Base-by-base conservation (phyloP, 2,329 filamentous ascomycete genomes). In the Trichoderma pleuroti region DNA sequence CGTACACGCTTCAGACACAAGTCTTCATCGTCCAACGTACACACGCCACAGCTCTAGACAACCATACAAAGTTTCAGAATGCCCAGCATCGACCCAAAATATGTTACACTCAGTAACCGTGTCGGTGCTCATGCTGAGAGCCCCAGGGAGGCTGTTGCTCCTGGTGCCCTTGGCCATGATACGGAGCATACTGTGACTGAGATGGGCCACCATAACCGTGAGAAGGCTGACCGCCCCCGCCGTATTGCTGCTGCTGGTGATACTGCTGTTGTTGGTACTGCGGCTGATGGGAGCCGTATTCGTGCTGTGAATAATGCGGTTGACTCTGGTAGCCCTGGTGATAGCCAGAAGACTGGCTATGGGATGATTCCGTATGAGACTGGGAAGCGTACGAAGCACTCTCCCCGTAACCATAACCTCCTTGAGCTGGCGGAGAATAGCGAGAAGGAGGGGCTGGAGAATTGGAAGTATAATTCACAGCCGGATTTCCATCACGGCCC, bases 401-500 rank as follows among this genome's bases (percentile, higher is more conserved):
- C 54, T 82, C 74, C 30, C 81, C 79, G 71, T 85, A 84, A n/a
- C 82, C 82, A 72, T 82, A 86, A 0, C 79, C 74, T 16, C 78
- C 75, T 3, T 68, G 65, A n/a, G 78, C 72, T 5, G 73, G 77
- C 32, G 73, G 79, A 57, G 74, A 76, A 67, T 77, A 73, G 76
- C 70, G 76, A 74, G 73, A 74, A 74, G 76, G 76, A 1, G 80
- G 80, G 2, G 80, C 81, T 56, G 84, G 81, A 2, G 82, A 81
- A 65, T 75, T 76, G 4, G 83, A 83, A 34, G 80, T 73, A 69
- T 82, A 82, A 66, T 79, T 80, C 71, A 77, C 61, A 46, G 77
- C 72, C 66, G 81, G 75, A 49, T 82, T 79, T 24, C 80, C 80
- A 71, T 87, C 84, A 5, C 81, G 80, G 3, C 85, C 86, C 52